Evolutionary conservation across 1,284 basidiomycete species (phyloP).

Genomic region (Austroboletus novae-zelandiae): DNA sequence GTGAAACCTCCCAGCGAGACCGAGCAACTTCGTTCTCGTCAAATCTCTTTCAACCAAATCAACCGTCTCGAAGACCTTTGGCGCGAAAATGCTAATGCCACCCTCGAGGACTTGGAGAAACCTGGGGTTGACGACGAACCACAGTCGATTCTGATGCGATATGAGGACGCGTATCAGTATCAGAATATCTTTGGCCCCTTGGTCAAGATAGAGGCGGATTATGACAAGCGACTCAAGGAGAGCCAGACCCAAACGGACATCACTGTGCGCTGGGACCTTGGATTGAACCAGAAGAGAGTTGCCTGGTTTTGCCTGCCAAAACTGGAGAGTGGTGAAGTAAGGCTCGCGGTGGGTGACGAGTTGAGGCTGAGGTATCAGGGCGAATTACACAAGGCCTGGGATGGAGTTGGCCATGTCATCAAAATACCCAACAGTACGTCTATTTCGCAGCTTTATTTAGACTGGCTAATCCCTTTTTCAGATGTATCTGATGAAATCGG

Average conservation of each 20-base stretch:
- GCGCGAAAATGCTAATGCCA: conserved; percentile 95
- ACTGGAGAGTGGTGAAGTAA: conserved; percentile 96
- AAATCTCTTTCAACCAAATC: conserved; percentile 96
- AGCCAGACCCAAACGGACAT: conserved; percentile 98
- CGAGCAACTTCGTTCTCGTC: conserved; percentile 92
- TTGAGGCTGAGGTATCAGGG: conserved; percentile 88
- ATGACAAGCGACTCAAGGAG: conserved; percentile 97
- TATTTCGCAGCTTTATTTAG: conserved; percentile 1
- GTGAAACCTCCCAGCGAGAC: conserved; percentile 96
- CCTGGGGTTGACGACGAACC: conserved; percentile 97
- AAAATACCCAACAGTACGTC: conserved; percentile 97
- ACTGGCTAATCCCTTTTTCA: conserved; percentile 35
- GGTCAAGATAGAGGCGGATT: conserved; percentile 99
- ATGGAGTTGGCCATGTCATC: conserved; percentile 96
- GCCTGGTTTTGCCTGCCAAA: conserved; percentile 98
- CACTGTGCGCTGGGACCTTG: conserved; percentile 94
- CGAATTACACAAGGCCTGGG: conserved; percentile 90
- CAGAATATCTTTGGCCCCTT: conserved; percentile 99
- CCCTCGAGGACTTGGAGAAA: conserved; percentile 94
- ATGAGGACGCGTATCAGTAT: conserved; percentile 99
- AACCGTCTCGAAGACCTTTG: conserved; percentile 97
- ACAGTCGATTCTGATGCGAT: conserved; percentile 84
- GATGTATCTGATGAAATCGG: conserved; percentile 98
- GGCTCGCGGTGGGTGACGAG: conserved; percentile 96
- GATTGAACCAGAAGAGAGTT: conserved; percentile 95